phyloP scores from a whole-genome alignment of 2,329 filamentous ascomycete genomes.

The Apiospora aurea region DNA sequence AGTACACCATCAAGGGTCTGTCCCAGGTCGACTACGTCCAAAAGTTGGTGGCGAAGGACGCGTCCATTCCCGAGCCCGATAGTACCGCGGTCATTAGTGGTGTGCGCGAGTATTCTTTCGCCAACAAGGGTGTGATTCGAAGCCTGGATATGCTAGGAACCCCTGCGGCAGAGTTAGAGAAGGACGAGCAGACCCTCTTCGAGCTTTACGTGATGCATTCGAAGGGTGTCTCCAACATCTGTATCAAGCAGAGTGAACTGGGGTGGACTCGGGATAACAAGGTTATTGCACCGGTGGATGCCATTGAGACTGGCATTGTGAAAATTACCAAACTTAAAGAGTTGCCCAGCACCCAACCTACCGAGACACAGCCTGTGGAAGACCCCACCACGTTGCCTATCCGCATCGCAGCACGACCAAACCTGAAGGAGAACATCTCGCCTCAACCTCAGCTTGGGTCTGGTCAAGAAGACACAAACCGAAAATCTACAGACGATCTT shows the following conservation, averaged over 20 bases:
- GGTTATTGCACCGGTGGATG: conserved; percentile 80
- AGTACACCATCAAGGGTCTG: conserved; percentile 83
- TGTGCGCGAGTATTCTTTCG: conserved; percentile 92
- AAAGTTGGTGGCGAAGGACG: conserved; percentile 75
- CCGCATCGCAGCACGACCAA: conserved; percentile 35
- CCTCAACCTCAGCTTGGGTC: conserved; percentile 34
- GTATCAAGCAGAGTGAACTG: conserved; percentile 85
- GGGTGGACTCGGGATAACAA: conserved; percentile 94
- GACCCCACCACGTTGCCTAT: conserved; percentile 44
- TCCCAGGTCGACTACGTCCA: conserved; percentile 89
- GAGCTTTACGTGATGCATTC: conserved; percentile 98
- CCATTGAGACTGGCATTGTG: conserved; percentile 75
- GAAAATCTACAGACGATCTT: conserved; percentile 36
- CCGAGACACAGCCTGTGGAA: conserved; percentile 39
- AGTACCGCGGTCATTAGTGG: conserved; percentile 98
- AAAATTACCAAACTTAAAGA: conserved; percentile 74
- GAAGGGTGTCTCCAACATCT: conserved; percentile 90
- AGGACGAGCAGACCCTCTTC: conserved; percentile 79
- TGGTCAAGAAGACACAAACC: conserved; percentile 33
- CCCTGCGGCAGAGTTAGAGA: conserved; percentile 67
- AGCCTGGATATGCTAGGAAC: conserved; percentile 88
- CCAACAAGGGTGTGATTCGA: conserved; percentile 83
- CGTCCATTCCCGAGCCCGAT: conserved; percentile 81
- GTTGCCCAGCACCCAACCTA: conserved; percentile 53
- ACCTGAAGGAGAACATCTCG: conserved; percentile 37